phyloP scores from a whole-genome alignment of 1,284 basidiomycete species.

The Heliocybe sulcata region DNA sequence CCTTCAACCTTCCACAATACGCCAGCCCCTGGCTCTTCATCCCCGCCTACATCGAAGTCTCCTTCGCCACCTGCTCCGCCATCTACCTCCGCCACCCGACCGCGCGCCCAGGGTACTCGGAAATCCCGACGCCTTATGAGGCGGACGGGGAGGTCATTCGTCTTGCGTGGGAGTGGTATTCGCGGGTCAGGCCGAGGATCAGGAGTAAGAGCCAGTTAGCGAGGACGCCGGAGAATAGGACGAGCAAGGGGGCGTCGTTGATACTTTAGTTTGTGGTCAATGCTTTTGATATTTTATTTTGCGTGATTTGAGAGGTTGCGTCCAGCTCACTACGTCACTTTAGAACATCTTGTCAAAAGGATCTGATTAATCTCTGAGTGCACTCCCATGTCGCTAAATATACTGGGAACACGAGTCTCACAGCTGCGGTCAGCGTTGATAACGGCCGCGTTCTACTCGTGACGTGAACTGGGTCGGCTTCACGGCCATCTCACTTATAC shows the following conservation, averaged over 20 bases:
- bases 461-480: too few species aligned
- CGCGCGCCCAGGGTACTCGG: conserved; percentile 85
- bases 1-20: conserved; percentile 85
- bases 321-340: too few species aligned
- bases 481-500: too few species aligned
- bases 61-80: conserved; percentile 87
- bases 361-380: too few species aligned
- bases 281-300: neutral
- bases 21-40: conserved; percentile 93
- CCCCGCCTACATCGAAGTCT: conserved; percentile 91
- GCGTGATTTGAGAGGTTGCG: neutral
- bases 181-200: conserved; percentile 63
- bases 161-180: conserved; percentile 90
- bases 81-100: conserved; percentile 96
- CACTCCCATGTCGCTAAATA: too few species aligned
- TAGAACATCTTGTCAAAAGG: too few species aligned
- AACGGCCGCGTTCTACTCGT: too few species aligned
- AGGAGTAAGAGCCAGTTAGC: conserved; percentile 61
- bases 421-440: too few species aligned
- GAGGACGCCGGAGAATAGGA: conserved; percentile 58
- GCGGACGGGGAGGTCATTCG: conserved; percentile 88
- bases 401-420: too few species aligned
- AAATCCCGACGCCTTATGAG: conserved; percentile 90
- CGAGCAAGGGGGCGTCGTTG: neutral
- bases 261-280: neutral